Percentiles rank a stretch among this genome's conserved stretches.
phyloP scores from a whole-genome alignment of 2,329 filamentous ascomycete species.

The Dendrostoma leiphaemia region DNA sequence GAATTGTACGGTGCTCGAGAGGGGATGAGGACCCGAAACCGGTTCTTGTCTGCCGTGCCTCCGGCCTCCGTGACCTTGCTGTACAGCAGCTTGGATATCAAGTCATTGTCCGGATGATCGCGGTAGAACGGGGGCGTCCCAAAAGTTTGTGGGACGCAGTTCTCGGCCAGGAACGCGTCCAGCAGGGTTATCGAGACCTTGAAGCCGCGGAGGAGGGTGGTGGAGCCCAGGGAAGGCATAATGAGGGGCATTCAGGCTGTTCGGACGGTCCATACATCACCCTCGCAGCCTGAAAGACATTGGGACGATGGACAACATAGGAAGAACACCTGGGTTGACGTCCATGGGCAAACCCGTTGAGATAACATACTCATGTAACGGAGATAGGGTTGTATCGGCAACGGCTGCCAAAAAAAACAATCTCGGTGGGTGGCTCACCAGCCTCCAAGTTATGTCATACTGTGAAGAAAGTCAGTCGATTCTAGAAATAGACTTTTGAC shows the following conservation, averaged over 20 bases:
- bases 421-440: too few species aligned
- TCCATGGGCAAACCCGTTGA: too few species aligned
- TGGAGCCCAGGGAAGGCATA: background rate
- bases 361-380: too few species aligned
- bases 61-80: background rate
- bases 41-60: background rate
- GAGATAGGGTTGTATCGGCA: too few species aligned
- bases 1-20: background rate
- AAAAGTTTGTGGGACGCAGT: slow-evolving; percentile 5
- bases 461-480: too few species aligned
- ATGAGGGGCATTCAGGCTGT: background rate
- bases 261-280: too few species aligned
- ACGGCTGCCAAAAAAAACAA: too few species aligned
- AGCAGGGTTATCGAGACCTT: slow-evolving; percentile 1
- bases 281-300: too few species aligned
- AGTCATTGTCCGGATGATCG: slow-evolving; percentile 4
- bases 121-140: slow-evolving; percentile 6
- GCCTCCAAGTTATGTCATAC: too few species aligned
- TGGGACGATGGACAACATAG: too few species aligned
- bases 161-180: slow-evolving; percentile 1
- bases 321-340: too few species aligned
- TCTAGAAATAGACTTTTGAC: too few species aligned
- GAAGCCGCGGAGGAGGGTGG: slow-evolving; percentile 1
- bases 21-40: slow-evolving; percentile 4
- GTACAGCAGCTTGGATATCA: background rate